Evolutionary conservation across 495 filamentous ascomycete species (phyloP).

Genomic region (Penicillium bialowiezense): DNA sequence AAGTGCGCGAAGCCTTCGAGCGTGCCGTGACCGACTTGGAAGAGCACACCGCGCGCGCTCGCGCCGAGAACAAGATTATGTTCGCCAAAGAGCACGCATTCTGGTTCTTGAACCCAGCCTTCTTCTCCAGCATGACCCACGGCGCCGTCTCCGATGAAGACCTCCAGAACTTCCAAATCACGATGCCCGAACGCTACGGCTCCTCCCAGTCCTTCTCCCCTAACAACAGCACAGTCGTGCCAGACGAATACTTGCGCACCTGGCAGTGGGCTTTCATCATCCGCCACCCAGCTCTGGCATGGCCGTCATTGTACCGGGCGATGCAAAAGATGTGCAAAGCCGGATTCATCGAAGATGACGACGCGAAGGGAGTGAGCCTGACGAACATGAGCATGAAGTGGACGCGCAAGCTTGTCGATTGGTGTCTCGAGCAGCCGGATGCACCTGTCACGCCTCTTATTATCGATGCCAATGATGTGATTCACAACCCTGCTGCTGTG

Average conservation of each 20-base stretch:
- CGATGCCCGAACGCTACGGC: conserved; percentile 10
- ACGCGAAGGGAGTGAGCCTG: conserved; percentile 6
- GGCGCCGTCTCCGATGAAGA: neutral
- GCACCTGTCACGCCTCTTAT: conserved; percentile 27
- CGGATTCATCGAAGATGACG: conserved; percentile 11
- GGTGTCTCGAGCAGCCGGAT: conserved; percentile 19
- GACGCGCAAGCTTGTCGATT: conserved; percentile 34
- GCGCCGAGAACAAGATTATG: conserved; percentile 26
- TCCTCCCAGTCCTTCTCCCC: conserved; percentile 18
- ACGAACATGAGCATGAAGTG: conserved; percentile 31
- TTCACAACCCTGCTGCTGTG: conserved; percentile 30
- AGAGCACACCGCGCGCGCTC: conserved; percentile 17
- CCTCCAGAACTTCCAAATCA: neutral
- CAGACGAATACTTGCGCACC: conserved; percentile 36
- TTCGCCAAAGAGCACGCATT: conserved; percentile 42
- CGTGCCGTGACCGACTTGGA: conserved; percentile 25
- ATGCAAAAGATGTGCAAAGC: conserved; percentile 15
- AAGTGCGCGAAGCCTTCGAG: conserved; percentile 14
- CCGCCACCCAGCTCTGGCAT: conserved; percentile 40
- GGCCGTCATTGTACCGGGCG: conserved; percentile 35
- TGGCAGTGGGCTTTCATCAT: conserved; percentile 41
- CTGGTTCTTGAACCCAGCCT: conserved; percentile 16
- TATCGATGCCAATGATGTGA: conserved; percentile 46
- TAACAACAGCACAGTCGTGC: conserved; percentile 36
- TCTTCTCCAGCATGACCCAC: neutral